Base-by-base conservation (phyloP, 106 monocot species). In the Hemerocallis citrina region DNA sequence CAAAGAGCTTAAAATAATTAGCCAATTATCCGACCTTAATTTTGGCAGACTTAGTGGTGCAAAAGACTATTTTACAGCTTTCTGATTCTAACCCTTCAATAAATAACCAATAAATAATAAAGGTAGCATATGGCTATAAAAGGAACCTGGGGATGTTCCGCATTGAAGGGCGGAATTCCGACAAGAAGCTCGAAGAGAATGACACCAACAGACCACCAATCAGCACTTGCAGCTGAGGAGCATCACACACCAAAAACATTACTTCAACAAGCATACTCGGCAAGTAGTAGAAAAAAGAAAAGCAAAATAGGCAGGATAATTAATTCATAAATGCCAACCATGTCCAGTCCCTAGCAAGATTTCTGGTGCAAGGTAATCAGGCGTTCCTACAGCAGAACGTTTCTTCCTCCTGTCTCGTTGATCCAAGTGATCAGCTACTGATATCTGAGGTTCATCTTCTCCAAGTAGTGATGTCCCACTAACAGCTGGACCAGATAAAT, bases 181-280 rank as follows among this genome's bases (percentile, higher is more conserved):
- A 98, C 98, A 71, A 98, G 79, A n/a, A 98, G 81, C 39, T 98
- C 98, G 74, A 92, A 98, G 17, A 98, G 88, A 71, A 98, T 92
- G 41, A 98, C 88, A 37, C 98, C 98, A 43, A 98, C 98, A 62
- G 98, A 98, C 98, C 98, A 98, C 98, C 98, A 98, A 80, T 98
- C 98, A 12, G 98, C 92, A 72, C 77, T 88, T 36, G 88, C 81
- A 72, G 91, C 96, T 98, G 77, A n/a, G 57, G 47, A 30, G 41
- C 38, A 39, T 9, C 51, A 25, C 45, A 31, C 30, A n/a, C 50
- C 34, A 19, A 10, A 16, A 40, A 55, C 16, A 40, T 33, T 48
- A 14, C 21, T 30, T 10, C 63, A 45, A 39, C 6, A 65, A 39
- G 33, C 3, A 59, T 23, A 9, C 52, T 28, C 37, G 68, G 36